phyloP scores from a whole-genome alignment of 2,329 filamentous ascomycete genomes.

The Thermoascus crustaceus region DNA sequence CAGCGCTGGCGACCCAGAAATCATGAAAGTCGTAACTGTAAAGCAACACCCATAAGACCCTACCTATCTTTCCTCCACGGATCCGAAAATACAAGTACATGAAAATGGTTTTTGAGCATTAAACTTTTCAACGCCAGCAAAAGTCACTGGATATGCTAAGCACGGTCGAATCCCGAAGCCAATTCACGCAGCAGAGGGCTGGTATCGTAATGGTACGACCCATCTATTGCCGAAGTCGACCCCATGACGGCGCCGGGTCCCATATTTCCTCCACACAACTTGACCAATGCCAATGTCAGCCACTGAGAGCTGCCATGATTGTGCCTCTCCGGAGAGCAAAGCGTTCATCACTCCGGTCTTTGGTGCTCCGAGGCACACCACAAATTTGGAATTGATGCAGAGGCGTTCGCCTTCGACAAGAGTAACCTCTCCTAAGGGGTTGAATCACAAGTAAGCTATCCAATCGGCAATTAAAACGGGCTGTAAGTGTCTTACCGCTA shows the following conservation, averaged over 20 bases:
- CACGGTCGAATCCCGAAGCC: constrained; percentile 8
- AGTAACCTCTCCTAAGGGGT: constrained; percentile 42
- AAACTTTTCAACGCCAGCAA: not conserved
- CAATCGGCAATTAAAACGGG: not conserved
- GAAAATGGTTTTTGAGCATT: no score
- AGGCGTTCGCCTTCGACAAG: constrained; percentile 66
- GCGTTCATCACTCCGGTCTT: constrained; percentile 77
- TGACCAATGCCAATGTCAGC: constrained; percentile 80
- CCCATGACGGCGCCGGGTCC: constrained; percentile 70
- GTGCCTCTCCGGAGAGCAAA: constrained; percentile 52
- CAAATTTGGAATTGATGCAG: constrained; percentile 71
- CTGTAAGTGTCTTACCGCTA: constrained; percentile 57
- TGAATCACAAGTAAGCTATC: constrained; percentile 12
- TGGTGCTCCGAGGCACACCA: constrained; percentile 79
- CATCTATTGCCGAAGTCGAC: constrained; percentile 84
- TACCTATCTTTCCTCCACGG: no score
- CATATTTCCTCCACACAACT: constrained; percentile 76
- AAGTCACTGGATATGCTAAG: constrained; percentile 3
- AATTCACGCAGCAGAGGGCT: constrained; percentile 19
- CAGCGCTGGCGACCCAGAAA: no score
- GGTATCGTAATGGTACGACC: constrained; percentile 62
- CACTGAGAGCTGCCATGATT: constrained; percentile 67
- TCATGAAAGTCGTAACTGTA: no score
- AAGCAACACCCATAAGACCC: no score
- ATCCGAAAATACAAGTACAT: no score